A percentile compares a stretch with the other conserved stretches of the same genome.
phyloP scores from a whole-genome alignment of 257 asterid genomes.

The Ocimum tenuiflorum region DNA sequence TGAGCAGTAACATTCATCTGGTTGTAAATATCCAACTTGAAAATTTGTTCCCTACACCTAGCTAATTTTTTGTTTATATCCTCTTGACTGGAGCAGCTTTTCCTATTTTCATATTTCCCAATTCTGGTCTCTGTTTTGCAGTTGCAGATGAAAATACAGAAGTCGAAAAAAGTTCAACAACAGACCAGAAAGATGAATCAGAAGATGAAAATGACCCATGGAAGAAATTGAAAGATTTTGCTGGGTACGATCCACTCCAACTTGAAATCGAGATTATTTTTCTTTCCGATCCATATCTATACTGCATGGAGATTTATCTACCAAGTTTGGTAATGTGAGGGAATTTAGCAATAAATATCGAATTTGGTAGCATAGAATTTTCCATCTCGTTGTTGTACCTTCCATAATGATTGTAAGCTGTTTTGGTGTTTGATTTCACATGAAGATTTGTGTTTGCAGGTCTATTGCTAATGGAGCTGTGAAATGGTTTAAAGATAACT shows the following conservation, averaged over 20 bases:
- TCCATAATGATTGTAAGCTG: not conserved
- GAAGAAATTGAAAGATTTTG: slow-evolving; percentile 73
- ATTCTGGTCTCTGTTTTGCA: slow-evolving; percentile 26
- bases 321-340: not conserved
- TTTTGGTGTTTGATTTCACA: not conserved
- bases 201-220: slow-evolving; percentile 53
- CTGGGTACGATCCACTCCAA: slow-evolving; percentile 46
- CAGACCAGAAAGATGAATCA: slow-evolving; percentile 39
- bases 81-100: not conserved
- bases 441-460: slow-evolving; percentile 34
- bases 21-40: not conserved
- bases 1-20: slow-evolving; percentile 25
- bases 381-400: too few species aligned
- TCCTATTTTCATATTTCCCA: too few species aligned
- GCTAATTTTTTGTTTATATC: not conserved
- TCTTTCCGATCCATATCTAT: slow-evolving; percentile 4
- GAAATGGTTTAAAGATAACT: slow-evolving; percentile 72
- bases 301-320: not conserved
- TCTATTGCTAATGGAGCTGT: slow-evolving; percentile 59
- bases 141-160: slow-evolving; percentile 53
- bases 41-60: not conserved
- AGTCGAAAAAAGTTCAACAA: slow-evolving; percentile 31
- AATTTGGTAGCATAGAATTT: too few species aligned
- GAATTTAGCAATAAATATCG: too few species aligned
- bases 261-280: not conserved